These are phyloP conservation scores for Neurospora tetrasperma DNA, from an alignment of 495 filamentous ascomycete genomes.

Conservation along the genomic window DNA sequence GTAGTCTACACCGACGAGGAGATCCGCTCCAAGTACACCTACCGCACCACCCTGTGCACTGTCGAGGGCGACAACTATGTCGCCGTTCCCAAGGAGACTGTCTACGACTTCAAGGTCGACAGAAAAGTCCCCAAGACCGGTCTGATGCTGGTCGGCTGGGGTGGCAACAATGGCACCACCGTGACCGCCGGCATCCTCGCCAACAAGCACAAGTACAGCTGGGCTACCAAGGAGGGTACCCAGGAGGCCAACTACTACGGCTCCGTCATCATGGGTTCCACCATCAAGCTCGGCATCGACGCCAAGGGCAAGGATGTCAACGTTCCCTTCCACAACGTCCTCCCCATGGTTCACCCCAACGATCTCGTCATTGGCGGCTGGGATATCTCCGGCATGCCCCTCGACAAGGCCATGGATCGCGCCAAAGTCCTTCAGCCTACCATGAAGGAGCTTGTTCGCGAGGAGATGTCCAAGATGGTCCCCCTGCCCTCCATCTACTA, in stretches of 20 bases:
- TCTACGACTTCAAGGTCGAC: constrained; percentile 96
- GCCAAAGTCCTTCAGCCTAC: constrained; percentile 88
- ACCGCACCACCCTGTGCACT: constrained; percentile 80
- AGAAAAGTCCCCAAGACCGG: constrained; percentile 88
- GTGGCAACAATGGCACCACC: constrained; percentile 96
- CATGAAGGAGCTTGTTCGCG: constrained; percentile 77
- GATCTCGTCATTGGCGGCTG: constrained; percentile 92
- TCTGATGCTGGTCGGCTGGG: constrained; percentile 96
- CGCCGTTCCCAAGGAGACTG: constrained; percentile 76
- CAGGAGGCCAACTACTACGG: constrained; percentile 93
- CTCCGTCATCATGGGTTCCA: constrained; percentile 92
- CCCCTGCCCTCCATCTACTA: constrained; percentile 96
- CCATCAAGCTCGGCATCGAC: constrained; percentile 89
- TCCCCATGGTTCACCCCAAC: constrained; percentile 97
- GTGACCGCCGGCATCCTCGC: constrained; percentile 96
- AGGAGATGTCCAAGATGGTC: constrained; percentile 84
- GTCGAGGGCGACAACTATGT: constrained; percentile 63
- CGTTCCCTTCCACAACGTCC: constrained; percentile 85
- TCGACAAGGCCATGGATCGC: constrained; percentile 91
- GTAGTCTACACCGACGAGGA: constrained; percentile 79
- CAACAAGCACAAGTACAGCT: constrained; percentile 75
- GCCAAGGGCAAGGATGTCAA: constrained; percentile 86
- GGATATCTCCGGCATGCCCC: constrained; percentile 87
- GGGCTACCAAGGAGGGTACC: constrained; percentile 87
- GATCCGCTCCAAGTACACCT: constrained; percentile 92